phyloP scores from a whole-genome alignment of 106 monocot genomes.

The Dioscorea dumetorum region DNA sequence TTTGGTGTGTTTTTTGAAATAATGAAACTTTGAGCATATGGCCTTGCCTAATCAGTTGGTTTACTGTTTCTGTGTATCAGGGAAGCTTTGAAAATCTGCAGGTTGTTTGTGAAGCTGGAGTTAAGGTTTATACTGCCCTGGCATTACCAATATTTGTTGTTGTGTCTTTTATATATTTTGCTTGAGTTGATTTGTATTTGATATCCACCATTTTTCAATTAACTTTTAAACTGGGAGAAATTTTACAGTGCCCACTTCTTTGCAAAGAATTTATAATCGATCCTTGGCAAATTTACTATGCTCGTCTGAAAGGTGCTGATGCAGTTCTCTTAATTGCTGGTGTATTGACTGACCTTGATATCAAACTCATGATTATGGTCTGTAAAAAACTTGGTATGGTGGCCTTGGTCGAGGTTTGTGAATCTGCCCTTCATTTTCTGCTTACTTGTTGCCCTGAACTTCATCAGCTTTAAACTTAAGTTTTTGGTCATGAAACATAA shows the following conservation, averaged over 20 bases:
- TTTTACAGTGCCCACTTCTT: constrained; percentile 86
- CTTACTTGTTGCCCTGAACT: background rate
- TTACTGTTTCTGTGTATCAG: constrained; percentile 16
- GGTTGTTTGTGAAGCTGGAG: constrained; percentile 68
- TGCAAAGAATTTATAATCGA: constrained; percentile 99
- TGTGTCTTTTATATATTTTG: no score
- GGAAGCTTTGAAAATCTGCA: constrained; percentile 90
- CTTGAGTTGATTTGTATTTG: no score
- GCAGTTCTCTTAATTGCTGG: constrained; percentile 93
- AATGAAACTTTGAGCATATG: constrained; percentile 13
- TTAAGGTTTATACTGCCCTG: constrained; percentile 40
- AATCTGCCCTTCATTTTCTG: background rate
- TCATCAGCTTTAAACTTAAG: background rate
- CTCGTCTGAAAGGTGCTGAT: constrained; percentile 89
- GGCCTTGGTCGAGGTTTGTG: constrained; percentile 76
- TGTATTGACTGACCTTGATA: constrained; percentile 86
- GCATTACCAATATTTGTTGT: no score
- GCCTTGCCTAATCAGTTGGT: background rate
- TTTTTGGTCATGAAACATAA: no score
- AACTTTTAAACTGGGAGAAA: constrained; percentile 9
- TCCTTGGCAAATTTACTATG: constrained; percentile 97
- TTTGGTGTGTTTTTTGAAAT: constrained; percentile 4
- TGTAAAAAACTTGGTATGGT: constrained; percentile 71
- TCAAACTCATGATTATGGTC: constrained; percentile 80
- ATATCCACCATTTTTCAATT: no score